phyloP scores from a whole-genome alignment of 1,284 basidiomycete species.

The Cystobasidium pallidum region DNA sequence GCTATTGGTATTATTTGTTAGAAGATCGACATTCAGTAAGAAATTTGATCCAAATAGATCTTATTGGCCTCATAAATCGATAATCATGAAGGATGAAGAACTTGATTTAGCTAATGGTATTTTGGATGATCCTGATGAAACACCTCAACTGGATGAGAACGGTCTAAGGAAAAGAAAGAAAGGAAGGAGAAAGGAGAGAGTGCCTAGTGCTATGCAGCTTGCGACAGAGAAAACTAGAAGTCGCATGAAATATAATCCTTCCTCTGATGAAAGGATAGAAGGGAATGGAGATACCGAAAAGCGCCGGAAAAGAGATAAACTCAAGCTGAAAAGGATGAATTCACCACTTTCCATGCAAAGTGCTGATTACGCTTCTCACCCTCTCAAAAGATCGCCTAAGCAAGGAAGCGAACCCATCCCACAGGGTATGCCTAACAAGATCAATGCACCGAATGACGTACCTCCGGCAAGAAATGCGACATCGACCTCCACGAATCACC shows the following conservation, averaged over 20 bases:
- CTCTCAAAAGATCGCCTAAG: neutral
- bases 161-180: neutral
- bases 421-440: neutral
- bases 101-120: conserved; percentile 23
- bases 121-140: conserved; percentile 16
- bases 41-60: conserved; percentile 1
- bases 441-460: neutral
- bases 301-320: neutral
- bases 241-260: neutral
- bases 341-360: conserved; percentile 13
- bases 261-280: neutral
- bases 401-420: neutral
- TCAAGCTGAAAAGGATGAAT: conserved; percentile 11
- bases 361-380: conserved; percentile 14
- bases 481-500: neutral
- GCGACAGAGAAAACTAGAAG: neutral
- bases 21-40: conserved; percentile 29
- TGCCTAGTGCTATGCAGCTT: neutral
- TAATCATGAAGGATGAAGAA: conserved; percentile 17
- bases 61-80: conserved; percentile 24
- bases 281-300: neutral
- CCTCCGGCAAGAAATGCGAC: neutral
- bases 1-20: conserved; percentile 16
- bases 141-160: neutral
- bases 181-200: neutral